A percentile compares a stretch with the other conserved stretches of the same genome.
These are phyloP conservation scores for Umbilicus rupestris DNA, from an alignment of 164 flowering plant genomes.

Conservation along the genomic window DNA sequence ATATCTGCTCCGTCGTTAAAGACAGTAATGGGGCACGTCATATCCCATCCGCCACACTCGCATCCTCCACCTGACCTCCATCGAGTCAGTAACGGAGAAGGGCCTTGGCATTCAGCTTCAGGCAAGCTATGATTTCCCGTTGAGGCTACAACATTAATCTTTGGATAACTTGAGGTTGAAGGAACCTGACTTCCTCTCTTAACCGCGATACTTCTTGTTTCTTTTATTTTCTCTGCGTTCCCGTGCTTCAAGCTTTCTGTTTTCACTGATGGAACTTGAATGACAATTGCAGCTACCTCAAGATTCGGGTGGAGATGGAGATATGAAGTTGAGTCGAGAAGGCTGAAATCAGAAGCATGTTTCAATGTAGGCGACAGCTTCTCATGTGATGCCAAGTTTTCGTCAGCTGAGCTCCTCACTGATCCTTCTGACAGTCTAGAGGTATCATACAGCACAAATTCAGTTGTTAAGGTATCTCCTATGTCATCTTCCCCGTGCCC, in stretches of 20 bases:
- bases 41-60: slow-evolving; percentile 99
- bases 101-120: slow-evolving; percentile 31
- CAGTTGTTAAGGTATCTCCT: slow-evolving; percentile 59
- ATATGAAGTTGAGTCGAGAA: slow-evolving; percentile 17
- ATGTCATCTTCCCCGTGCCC: slow-evolving; percentile 33
- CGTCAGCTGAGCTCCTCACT: slow-evolving; percentile 14
- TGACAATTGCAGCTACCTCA: slow-evolving; percentile 68
- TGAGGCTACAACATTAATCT: slow-evolving; percentile 61
- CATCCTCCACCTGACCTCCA: slow-evolving; percentile 94
- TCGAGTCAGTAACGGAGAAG: slow-evolving; percentile 67
- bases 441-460: slow-evolving; percentile 63
- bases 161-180: slow-evolving; percentile 13
- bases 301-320: slow-evolving; percentile 48
- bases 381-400: slow-evolving; percentile 14
- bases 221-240: slow-evolving; percentile 26
- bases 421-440: slow-evolving; percentile 17
- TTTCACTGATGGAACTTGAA: slow-evolving; percentile 56
- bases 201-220: slow-evolving; percentile 17
- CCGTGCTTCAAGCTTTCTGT: slow-evolving; percentile 55
- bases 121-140: slow-evolving; percentile 76
- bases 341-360: slow-evolving; percentile 16
- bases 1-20: slow-evolving; percentile 26
- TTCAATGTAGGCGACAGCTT: slow-evolving; percentile 15
- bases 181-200: slow-evolving; percentile 9
- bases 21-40: slow-evolving; percentile 69